Percentiles rank a stretch among this genome's conserved stretches.
Evolutionary conservation across 805 yeast genomes (phyloP).

Genomic region (Barnettozyma botsteinii): DNA sequence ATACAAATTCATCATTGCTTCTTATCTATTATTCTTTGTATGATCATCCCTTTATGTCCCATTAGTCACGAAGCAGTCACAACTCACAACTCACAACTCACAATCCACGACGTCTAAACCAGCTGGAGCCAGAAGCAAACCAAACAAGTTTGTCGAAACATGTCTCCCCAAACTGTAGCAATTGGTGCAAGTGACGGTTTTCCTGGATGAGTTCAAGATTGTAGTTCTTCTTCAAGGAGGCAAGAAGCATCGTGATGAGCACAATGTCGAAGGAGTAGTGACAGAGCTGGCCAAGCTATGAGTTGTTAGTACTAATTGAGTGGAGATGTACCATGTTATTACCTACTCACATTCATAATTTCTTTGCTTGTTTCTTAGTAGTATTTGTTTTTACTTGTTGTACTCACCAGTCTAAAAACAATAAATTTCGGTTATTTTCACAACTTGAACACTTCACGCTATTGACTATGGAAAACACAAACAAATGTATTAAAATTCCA

Average conservation of each 20-base stretch:
- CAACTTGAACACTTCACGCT: too few relatives aligned
- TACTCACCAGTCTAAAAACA: too few relatives aligned
- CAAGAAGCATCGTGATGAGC: constrained; percentile 7
- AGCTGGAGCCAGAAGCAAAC: constrained; percentile 7
- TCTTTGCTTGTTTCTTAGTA: too few relatives aligned
- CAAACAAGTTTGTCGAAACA: constrained; percentile 8
- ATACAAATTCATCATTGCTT: too few relatives aligned
- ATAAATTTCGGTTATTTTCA: too few relatives aligned
- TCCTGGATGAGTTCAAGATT: constrained; percentile 4
- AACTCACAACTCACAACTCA: neutral
- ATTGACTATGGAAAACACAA: too few relatives aligned
- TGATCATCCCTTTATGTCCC: neutral
- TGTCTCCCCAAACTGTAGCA: constrained; percentile 5
- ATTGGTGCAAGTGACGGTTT: constrained; percentile 1
- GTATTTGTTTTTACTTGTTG: too few relatives aligned
- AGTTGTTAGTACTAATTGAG: neutral
- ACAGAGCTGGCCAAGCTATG: neutral
- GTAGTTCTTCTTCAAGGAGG: constrained; percentile 7
- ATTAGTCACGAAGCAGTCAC: constrained; percentile 1
- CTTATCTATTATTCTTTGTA: too few relatives aligned
- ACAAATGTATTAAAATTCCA: too few relatives aligned
- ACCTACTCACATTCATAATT: neutral
- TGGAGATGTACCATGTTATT: too few relatives aligned
- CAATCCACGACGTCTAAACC: constrained; percentile 6
- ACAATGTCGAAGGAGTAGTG: constrained; percentile 8